Evolutionary conservation across 2,329 filamentous ascomycete genomes (phyloP).

Genomic region (Clarireedia monteithiana): DNA sequence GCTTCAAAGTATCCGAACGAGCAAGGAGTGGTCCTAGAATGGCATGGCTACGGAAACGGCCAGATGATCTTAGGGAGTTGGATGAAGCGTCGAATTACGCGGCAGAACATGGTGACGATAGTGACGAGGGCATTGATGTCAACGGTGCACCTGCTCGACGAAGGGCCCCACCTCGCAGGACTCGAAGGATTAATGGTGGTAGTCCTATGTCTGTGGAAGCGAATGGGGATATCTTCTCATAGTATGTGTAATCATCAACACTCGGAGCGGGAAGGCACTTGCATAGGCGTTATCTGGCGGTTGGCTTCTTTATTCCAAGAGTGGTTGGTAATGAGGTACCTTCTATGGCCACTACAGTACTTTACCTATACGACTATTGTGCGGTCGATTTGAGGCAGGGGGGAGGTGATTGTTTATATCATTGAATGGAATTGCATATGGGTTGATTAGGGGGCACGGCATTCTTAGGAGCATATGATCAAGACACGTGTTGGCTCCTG

Average conservation of each 20-base stretch:
- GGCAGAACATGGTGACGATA: slow-evolving; percentile 47
- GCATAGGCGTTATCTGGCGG: not conserved
- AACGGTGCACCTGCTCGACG: slow-evolving; percentile 18
- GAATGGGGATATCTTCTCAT: slow-evolving; percentile 18
- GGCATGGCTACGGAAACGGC: slow-evolving; percentile 90
- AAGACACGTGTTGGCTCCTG: too few relatives aligned
- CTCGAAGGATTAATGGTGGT: slow-evolving; percentile 16
- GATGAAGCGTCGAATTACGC: slow-evolving; percentile 63
- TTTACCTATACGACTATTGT: too few relatives aligned
- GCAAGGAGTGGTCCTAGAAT: slow-evolving; percentile 87
- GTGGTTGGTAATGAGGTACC: not conserved
- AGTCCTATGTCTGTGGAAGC: slow-evolving; percentile 29
- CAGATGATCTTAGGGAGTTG: slow-evolving; percentile 69
- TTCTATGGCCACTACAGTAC: too few relatives aligned
- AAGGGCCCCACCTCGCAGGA: slow-evolving; percentile 9
- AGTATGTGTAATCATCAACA: too few relatives aligned
- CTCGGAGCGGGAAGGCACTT: not conserved
- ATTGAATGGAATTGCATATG: too few relatives aligned
- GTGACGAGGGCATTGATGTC: slow-evolving; percentile 41
- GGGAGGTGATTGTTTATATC: too few relatives aligned
- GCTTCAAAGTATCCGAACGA: slow-evolving; percentile 87
- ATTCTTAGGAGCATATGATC: too few relatives aligned
- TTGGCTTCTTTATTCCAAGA: not conserved
- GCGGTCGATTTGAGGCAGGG: too few relatives aligned
- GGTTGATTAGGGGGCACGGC: too few relatives aligned